Conservation (phyloP, 2,329 filamentous ascomycete species). For the Neonectria coccinea region DNA sequence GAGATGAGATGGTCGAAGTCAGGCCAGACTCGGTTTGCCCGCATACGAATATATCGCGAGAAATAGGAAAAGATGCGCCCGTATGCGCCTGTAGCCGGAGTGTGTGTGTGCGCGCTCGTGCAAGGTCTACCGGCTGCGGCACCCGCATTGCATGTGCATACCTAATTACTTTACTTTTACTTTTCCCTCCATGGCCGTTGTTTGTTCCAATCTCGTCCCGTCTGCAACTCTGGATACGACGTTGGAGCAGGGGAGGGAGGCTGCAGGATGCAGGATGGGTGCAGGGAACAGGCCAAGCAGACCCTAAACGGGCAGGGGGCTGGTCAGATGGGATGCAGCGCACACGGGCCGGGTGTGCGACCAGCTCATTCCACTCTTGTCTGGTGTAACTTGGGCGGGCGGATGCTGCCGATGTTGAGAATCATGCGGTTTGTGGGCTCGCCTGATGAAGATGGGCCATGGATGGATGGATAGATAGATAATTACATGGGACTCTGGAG, state of each 20-base stretch:
- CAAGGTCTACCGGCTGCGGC: conserved; percentile 13
- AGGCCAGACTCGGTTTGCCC: not conserved
- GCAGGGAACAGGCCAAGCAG: conserved; percentile 7
- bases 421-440: conserved; percentile 12
- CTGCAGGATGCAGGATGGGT: not conserved
- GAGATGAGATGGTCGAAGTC: not conserved
- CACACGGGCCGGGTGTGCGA: conserved; percentile 4
- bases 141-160: conserved; percentile 3
- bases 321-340: conserved; percentile 9
- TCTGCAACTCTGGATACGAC: not conserved
- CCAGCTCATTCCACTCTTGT: conserved; percentile 7
- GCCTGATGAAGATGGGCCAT: not conserved
- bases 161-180: not conserved
- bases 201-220: not conserved
- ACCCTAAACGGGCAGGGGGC: not conserved
- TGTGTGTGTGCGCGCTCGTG: not conserved
- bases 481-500: not conserved
- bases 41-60: conserved; percentile 2
- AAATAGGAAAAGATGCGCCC: conserved; percentile 13
- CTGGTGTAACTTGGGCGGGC: not conserved
- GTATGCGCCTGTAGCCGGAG: conserved; percentile 18
- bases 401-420: conserved; percentile 1
- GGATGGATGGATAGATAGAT: too few species aligned
- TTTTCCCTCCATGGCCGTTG: not conserved
- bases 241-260: not conserved